phyloP scores from a whole-genome alignment of 495 filamentous ascomycete species.

The Neurospora pannonica region DNA sequence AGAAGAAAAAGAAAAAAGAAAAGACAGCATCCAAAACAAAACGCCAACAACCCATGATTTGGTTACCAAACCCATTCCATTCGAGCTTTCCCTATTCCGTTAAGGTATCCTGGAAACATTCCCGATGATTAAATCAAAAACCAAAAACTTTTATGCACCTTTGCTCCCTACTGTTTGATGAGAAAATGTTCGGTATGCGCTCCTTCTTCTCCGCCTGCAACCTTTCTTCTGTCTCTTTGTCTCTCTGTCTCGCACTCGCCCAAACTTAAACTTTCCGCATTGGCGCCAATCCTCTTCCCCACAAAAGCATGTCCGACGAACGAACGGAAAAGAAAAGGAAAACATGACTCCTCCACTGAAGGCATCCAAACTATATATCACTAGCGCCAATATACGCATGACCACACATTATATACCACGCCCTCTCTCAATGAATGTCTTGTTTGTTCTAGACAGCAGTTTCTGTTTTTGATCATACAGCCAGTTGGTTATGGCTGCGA shows the following conservation, averaged over 20 bases:
- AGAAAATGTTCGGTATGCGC: not conserved
- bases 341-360: not conserved
- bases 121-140: not conserved
- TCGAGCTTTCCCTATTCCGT: not conserved
- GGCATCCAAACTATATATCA: not conserved
- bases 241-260: not conserved
- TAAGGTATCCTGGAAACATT: not conserved
- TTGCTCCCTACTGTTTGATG: not conserved
- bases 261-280: not conserved
- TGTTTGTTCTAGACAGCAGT: constrained; percentile 1
- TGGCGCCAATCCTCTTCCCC: not conserved
- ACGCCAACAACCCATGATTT: not conserved
- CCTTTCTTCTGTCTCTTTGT: not conserved
- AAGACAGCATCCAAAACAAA: not conserved
- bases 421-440: constrained; percentile 1
- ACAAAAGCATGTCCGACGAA: not conserved
- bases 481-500: constrained; percentile 37
- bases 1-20: not conserved
- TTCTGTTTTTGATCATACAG: constrained; percentile 25
- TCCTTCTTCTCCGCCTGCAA: not conserved
- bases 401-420: not conserved
- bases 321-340: not conserved
- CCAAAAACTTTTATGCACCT: not conserved
- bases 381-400: not conserved
- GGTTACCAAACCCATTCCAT: not conserved